Conservation (phyloP, 169 alveolate genomes). For the Plasmodium coatneyi region DNA sequence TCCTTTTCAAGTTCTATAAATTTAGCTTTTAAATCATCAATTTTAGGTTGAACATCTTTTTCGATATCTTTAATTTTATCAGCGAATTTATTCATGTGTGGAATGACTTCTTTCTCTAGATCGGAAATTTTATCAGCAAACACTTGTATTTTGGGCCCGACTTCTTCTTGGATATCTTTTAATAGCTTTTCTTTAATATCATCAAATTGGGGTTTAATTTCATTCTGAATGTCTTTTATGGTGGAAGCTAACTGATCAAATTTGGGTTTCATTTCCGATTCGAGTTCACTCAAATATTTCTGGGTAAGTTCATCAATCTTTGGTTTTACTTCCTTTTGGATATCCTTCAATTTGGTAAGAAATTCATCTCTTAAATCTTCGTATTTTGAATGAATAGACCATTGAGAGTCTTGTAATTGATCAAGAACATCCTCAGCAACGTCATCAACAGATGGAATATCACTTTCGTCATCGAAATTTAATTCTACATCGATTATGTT, state of each 20-base stretch:
- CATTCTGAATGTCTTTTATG: background rate
- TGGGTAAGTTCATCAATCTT: background rate
- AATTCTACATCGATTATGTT: background rate
- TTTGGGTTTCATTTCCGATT: conserved; percentile 9
- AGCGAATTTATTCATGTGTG: conserved; percentile 2
- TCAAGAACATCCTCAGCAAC: conserved; percentile 9
- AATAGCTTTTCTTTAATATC: background rate
- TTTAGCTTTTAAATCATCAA: background rate
- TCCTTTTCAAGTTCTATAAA: conserved; percentile 9
- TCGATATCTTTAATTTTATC: conserved; percentile 14
- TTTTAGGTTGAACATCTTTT: background rate
- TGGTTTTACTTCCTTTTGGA: conserved; percentile 18
- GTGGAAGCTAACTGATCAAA: conserved; percentile 8
- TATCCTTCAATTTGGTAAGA: background rate
- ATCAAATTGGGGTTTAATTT: conserved; percentile 8
- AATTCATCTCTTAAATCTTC: conserved; percentile 17
- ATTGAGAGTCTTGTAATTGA: conserved; percentile 13
- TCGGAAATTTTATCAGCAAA: background rate
- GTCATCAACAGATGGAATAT: conserved; percentile 9
- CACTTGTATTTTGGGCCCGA: background rate
- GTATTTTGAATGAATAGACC: conserved; percentile 8
- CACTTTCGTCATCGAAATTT: background rate
- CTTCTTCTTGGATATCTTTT: conserved; percentile 16
- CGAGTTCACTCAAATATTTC: conserved; percentile 10
- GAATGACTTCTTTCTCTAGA: conserved; percentile 12